Evolutionary conservation across 1,284 basidiomycete genomes (phyloP), one percentile per base, ranked within the genome.

Genomic region (Pseudozyma flocculosa): DNA sequence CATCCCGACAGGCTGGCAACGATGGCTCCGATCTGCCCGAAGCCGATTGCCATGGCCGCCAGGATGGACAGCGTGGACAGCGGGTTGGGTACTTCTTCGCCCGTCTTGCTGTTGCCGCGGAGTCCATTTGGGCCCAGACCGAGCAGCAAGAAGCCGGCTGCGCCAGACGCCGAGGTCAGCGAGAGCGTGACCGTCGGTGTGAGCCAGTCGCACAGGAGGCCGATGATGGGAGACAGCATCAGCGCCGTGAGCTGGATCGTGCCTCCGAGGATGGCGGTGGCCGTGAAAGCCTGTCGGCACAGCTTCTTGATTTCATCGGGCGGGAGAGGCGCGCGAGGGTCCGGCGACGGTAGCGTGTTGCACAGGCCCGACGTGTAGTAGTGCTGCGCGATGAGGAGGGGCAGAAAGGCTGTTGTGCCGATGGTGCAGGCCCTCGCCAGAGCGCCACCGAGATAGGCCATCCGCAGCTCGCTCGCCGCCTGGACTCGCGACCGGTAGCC

Each of bases 341-440:
- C 45, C 9, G 65, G 62, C n/a, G 62, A 57, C 2, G 68, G 60
- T 1, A 68, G 57, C 30, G 50, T 45, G 36, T 53, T 55, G 36
- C 68, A 71, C 0, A 54, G 43, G 0, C 62, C 62, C 19, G 68
- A 69, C 1, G 50, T 52, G 54, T 71, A 71, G 48, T 61, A 71
- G 53, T 65, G 53, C 36, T 62, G 54, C n/a, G 62, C 50, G 24
- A 71, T 53, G 13, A 69, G 51, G n/a, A 71, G 51, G 15, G 68
- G 68, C n/a, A 71, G 43, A 44, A 71, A 69, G 13, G 68, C 63
- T 11, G 68, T 70, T 0, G 66, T 70, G 36, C 57, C 68, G n/a
- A 70, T 70, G 3, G 68, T 70, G 47, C 59, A 61, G 0, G 61
- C 61, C 38, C 68, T 40, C 8, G 68, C 68, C 24, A 71, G 47